phyloP scores from a whole-genome alignment of 371 early-diverging fungal species.

The Mortierella polycephala region DNA sequence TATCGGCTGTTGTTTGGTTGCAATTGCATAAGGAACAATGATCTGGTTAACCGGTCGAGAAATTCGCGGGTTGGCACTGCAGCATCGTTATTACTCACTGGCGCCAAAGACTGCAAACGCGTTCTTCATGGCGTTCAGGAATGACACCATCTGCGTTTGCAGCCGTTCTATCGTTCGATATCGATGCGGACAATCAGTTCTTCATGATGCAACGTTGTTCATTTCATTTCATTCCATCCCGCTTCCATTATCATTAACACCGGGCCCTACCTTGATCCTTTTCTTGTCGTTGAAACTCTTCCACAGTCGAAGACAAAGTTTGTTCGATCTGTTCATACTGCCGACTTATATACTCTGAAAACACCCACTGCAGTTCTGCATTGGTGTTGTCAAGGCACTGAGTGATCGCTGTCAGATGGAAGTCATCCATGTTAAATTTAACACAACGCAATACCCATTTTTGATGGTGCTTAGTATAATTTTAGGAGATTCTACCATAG shows the following conservation, averaged over 20 bases:
- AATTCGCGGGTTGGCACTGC: neutral
- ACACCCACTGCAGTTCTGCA: slow-evolving; percentile 31
- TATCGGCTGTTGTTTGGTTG: too few relatives aligned
- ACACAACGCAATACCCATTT: neutral
- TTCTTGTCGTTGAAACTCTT: slow-evolving; percentile 14
- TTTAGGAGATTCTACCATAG: slow-evolving; percentile 8
- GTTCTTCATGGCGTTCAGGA: slow-evolving; percentile 27
- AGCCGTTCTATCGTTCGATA: slow-evolving; percentile 7
- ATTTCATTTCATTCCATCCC: neutral
- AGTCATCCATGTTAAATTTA: neutral
- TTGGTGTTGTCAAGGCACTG: slow-evolving; percentile 21
- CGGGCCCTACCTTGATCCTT: slow-evolving; percentile 23
- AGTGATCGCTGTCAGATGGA: slow-evolving; percentile 9
- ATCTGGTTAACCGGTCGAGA: too few relatives aligned
- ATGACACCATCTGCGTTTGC: slow-evolving; percentile 20
- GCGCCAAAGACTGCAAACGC: slow-evolving; percentile 20
- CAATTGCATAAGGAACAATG: too few relatives aligned
- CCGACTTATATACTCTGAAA: slow-evolving; percentile 24
- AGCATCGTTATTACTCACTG: neutral
- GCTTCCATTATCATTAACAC: neutral
- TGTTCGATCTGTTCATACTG: slow-evolving; percentile 31
- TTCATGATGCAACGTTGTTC: too few relatives aligned
- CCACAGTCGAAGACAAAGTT: neutral
- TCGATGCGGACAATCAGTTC: too few relatives aligned
- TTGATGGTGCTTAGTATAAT: neutral